A percentile compares a stretch with the other conserved stretches of the same genome.
Conservation (phyloP, 169 alveolate genomes). For the Eimeria maxima region DNA sequence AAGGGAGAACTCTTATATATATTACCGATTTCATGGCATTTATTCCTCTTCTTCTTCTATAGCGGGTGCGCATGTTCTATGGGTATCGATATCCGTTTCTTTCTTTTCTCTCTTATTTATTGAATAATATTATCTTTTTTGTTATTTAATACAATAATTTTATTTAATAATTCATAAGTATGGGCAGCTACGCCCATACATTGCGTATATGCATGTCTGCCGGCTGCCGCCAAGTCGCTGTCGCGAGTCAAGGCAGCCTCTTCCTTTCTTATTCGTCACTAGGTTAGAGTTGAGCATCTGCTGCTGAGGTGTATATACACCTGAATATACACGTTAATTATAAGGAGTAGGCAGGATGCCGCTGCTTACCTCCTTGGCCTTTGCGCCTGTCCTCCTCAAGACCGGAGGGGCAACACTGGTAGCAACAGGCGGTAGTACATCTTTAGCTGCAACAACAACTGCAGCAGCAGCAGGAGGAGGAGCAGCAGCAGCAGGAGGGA, state of each 20-base stretch:
- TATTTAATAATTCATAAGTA: neutral
- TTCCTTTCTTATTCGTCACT: neutral
- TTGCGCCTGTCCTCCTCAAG: conserved; percentile 40
- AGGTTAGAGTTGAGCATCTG: neutral
- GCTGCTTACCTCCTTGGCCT: conserved; percentile 36
- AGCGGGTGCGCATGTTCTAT: neutral
- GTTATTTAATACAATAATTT: no score
- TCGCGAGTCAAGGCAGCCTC: no score
- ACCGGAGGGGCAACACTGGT: conserved; percentile 28
- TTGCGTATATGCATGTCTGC: no score
- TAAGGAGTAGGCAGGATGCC: conserved; percentile 9
- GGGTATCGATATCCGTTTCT: neutral
- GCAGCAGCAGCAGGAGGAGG: neutral
- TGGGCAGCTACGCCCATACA: neutral
- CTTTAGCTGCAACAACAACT: neutral
- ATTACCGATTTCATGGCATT: no score
- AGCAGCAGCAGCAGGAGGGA: conserved; percentile 24
- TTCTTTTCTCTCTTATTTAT: no score
- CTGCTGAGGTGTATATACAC: neutral
- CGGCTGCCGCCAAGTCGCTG: no score
- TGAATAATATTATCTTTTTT: neutral
- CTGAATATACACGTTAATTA: neutral
- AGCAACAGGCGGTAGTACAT: neutral
- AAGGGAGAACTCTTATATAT: neutral
- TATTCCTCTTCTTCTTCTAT: neutral